These are phyloP conservation scores for Fonsecaea nubica DNA, from an alignment of 2,329 filamentous ascomycete species.

Conservation along the genomic window DNA sequence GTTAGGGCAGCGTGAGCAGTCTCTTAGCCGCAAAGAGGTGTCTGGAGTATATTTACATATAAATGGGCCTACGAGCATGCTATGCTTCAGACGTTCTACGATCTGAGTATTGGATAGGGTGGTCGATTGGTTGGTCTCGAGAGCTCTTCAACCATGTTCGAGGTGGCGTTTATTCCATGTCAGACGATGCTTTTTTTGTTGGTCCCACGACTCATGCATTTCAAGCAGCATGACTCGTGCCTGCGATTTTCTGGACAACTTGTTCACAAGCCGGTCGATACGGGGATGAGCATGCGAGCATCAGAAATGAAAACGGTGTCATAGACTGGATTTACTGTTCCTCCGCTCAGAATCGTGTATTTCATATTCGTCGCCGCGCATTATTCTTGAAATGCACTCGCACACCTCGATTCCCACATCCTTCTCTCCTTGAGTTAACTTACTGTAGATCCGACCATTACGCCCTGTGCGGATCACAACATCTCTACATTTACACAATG, in stretches of 20 bases:
- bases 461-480: background rate
- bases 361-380: background rate
- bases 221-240: slow-evolving; percentile 14
- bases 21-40: background rate
- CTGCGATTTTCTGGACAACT: slow-evolving; percentile 16
- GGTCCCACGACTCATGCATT: slow-evolving; percentile 4
- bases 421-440: slow-evolving; percentile 6
- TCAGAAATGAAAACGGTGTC: slow-evolving; percentile 15
- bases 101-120: background rate
- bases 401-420: background rate
- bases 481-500: slow-evolving; percentile 45
- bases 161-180: background rate
- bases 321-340: background rate
- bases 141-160: background rate
- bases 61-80: background rate
- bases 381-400: slow-evolving; percentile 25
- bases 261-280: slow-evolving; percentile 17
- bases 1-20: background rate
- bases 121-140: background rate
- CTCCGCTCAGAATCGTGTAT: background rate
- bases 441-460: background rate
- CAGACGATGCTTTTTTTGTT: background rate
- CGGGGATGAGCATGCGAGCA: slow-evolving; percentile 6
- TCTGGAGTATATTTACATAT: no score
- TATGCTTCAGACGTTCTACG: background rate